phyloP scores from a whole-genome alignment of 2,329 filamentous ascomycete species.

The Aspergillus sp. region DNA sequence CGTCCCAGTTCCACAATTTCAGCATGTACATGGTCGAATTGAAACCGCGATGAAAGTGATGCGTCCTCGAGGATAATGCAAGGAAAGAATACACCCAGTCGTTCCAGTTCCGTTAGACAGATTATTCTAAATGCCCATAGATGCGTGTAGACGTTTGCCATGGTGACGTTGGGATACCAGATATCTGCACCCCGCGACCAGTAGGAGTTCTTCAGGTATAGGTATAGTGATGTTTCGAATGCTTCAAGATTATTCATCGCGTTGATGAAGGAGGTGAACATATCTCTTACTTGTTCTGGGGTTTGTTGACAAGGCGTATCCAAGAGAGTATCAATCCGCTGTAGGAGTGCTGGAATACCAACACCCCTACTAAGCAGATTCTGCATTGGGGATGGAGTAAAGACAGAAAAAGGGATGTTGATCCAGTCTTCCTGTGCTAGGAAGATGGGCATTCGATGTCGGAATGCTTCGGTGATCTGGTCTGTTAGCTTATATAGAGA shows the following conservation, averaged over 20 bases:
- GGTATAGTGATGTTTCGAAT: background rate
- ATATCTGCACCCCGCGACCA: conserved; percentile 4
- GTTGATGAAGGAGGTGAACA: background rate
- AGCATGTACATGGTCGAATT: background rate
- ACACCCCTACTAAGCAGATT: conserved; percentile 24
- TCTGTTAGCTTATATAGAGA: background rate
- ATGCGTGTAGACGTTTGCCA: conserved; percentile 35
- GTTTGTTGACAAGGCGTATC: background rate
- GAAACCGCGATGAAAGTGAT: background rate
- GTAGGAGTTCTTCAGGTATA: background rate
- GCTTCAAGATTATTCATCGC: background rate
- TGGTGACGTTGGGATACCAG: conserved; percentile 32
- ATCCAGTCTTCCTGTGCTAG: conserved; percentile 26
- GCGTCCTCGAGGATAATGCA: background rate
- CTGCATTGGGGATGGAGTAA: conserved; percentile 26
- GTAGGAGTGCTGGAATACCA: conserved; percentile 23
- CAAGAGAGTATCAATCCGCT: conserved; percentile 13
- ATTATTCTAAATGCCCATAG: conserved; percentile 36
- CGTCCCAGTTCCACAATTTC: conserved; percentile 11
- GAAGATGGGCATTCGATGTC: conserved; percentile 25
- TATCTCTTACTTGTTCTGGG: background rate
- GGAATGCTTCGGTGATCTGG: conserved; percentile 28
- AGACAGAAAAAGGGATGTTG: conserved; percentile 24
- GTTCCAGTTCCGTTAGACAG: conserved; percentile 26
- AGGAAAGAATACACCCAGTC: conserved; percentile 5